Base-by-base conservation (phyloP, 805 yeast species). In the Ogataea minuta region DNA sequence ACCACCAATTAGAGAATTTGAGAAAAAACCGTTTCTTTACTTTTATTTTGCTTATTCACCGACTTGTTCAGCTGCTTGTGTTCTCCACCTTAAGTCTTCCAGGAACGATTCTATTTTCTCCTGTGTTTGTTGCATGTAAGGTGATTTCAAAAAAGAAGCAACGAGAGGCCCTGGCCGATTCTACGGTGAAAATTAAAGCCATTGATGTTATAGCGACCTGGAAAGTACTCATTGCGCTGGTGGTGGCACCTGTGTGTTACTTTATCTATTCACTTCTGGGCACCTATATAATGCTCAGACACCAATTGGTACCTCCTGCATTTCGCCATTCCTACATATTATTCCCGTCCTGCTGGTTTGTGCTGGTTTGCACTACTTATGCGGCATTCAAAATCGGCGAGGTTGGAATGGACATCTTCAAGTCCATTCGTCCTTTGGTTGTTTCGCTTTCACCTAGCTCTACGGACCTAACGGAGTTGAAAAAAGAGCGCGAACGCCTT, bases 141-240 rank as follows among this genome's bases (percentile, higher is more conserved):
- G 63, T 68, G 34, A 81, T 86, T 30, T 86, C 97, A 1, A 67
- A 65, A 16, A 71, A 72, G 46, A 88, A 90, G 61, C 91, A 89
- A 16, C 71, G 67, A 39, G 70, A 75, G 29, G 99, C 98, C 0
- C 70, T 91, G 44, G 88, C 87, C 11, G 76, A 72, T n/a, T 89
- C 97, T 0, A 70, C 84, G 1, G 99, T 91, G 12, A 91, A 91
- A 59, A 80, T 91, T 44, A 81, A 77, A 51, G 99, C 95, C 9
- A 83, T 80, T 38, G 99, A 91, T 59, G 97, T 91, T 9, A 72
- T 93, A 36, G 98, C 96, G 0, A 88, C 98, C 2, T 91, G 99
- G 99, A 91, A 91, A 62, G 81, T 91, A 19, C 67, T 91, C 43
- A 85, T 91, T 34, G 85, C 93, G 11, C 72, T 91, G 72, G 93